A percentile compares a stretch with the other conserved stretches of the same genome.
These are phyloP conservation scores for Fusarium globosum DNA, from an alignment of 2,329 filamentous ascomycete genomes.

Conservation along the genomic window DNA sequence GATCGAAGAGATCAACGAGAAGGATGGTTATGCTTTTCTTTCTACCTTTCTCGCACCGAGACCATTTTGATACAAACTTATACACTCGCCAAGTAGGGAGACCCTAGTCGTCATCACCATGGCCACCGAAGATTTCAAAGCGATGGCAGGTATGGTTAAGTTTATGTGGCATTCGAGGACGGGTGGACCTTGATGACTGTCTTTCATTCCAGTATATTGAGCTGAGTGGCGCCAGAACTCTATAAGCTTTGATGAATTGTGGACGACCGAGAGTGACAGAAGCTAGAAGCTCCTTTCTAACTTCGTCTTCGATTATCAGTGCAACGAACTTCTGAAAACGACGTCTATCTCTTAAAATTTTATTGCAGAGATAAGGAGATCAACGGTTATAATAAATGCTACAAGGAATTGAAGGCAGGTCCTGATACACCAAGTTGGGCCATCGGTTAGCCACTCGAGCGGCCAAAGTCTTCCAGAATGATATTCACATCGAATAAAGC, in stretches of 20 bases:
- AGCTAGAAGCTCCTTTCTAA: not conserved
- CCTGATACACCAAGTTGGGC: rapidly evolving
- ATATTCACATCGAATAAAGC: not conserved
- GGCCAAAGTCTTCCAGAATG: rapidly evolving
- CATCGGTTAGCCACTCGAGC: rapidly evolving
- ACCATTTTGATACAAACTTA: not conserved
- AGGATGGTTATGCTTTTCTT: not conserved
- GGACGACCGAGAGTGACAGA: too few relatives aligned
- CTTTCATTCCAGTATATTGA: rapidly evolving
- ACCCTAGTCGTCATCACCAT: rapidly evolving
- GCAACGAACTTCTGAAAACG: too few relatives aligned
- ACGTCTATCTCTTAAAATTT: not conserved
- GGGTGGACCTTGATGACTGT: too few relatives aligned
- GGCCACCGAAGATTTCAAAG: not conserved
- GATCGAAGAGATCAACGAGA: not conserved
- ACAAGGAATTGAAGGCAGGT: rapidly evolving
- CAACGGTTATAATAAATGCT: rapidly evolving
- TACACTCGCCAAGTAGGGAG: rapidly evolving
- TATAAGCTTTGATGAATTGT: not conserved
- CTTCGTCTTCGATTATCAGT: rapidly evolving
- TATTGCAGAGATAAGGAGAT: rapidly evolving
- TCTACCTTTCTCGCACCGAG: not conserved
- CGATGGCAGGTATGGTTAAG: not conserved
- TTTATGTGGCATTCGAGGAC: not conserved
- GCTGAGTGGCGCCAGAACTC: rapidly evolving